Conservation (phyloP, 2,329 filamentous ascomycete genomes). For the Elsinoe australis region DNA sequence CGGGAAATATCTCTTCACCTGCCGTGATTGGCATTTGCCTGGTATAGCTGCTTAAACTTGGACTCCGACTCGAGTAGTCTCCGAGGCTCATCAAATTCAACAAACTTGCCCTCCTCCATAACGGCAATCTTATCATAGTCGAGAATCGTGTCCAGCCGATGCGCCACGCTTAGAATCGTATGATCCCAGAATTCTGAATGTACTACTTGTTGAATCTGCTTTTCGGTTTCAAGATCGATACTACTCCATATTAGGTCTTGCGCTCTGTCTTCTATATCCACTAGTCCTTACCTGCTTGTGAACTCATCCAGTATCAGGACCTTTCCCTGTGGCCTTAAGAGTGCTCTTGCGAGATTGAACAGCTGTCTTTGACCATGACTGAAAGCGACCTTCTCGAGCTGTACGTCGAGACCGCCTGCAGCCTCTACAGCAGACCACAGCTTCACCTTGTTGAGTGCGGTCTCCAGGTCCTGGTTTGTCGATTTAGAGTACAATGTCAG, state of each 20-base stretch:
- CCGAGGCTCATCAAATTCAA: slow-evolving; percentile 33
- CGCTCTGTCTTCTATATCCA: too few relatives aligned
- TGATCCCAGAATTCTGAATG: slow-evolving; percentile 44
- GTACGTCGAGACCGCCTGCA: slow-evolving; percentile 34
- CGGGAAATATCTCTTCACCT: neutral
- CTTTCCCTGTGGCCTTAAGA: slow-evolving; percentile 33
- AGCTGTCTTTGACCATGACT: slow-evolving; percentile 46
- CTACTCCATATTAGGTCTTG: neutral
- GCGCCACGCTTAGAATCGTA: slow-evolving; percentile 53
- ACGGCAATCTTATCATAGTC: slow-evolving; percentile 47
- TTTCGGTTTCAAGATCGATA: slow-evolving; percentile 7
- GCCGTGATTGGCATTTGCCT: too few relatives aligned
- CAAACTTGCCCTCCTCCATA: slow-evolving; percentile 42
- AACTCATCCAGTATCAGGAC: slow-evolving; percentile 35
- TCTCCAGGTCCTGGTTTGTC: slow-evolving; percentile 35
- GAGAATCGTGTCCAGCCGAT: slow-evolving; percentile 49
- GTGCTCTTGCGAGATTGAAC: slow-evolving; percentile 41
- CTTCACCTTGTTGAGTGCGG: slow-evolving; percentile 40
- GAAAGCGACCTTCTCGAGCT: slow-evolving; percentile 28
- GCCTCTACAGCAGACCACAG: slow-evolving; percentile 27
- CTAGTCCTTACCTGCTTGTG: slow-evolving; percentile 18
- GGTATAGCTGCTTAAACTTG: neutral
- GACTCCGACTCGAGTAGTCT: slow-evolving; percentile 20
- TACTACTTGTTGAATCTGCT: slow-evolving; percentile 32
- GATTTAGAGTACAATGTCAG: slow-evolving; percentile 37